phyloP scores from a whole-genome alignment of 352 stramenopile genomes.

The Phytophthora rubi region DNA sequence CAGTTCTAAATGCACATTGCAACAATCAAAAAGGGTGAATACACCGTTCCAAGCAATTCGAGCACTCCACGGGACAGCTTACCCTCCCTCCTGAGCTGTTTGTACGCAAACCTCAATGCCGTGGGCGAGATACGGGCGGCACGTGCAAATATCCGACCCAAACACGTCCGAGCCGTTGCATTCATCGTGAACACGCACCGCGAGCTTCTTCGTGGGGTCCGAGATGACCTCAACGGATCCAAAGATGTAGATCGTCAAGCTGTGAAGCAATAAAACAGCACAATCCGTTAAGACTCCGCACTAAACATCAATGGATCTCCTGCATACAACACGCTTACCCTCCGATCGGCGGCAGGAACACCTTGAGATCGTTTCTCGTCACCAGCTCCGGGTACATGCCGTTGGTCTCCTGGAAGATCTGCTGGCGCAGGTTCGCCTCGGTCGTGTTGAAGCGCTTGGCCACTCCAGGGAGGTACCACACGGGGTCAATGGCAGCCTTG shows the following conservation, averaged over 20 bases:
- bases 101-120: slow-evolving; percentile 99
- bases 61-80: slow-evolving; percentile 9
- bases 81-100: slow-evolving; percentile 97
- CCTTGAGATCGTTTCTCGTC: slow-evolving; percentile 98
- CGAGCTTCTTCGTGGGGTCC: slow-evolving; percentile 97
- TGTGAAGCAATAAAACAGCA: slow-evolving; percentile 24
- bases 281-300: slow-evolving; percentile 8
- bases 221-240: slow-evolving; percentile 96
- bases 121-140: slow-evolving; percentile 98
- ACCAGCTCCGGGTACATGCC: slow-evolving; percentile 99
- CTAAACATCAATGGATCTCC: not conserved
- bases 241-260: slow-evolving; percentile 98
- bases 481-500: slow-evolving; percentile 98
- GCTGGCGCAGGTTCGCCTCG: slow-evolving; percentile 94
- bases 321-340: slow-evolving; percentile 60
- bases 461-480: slow-evolving; percentile 99
- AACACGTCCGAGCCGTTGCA: slow-evolving; percentile 99
- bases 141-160: slow-evolving; percentile 99
- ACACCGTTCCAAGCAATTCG: not conserved
- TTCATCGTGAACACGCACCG: slow-evolving; percentile 98
- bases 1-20: slow-evolving; percentile 57
- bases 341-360: slow-evolving; percentile 99
- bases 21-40: slow-evolving; percentile 6
- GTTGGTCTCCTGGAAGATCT: slow-evolving; percentile 99
- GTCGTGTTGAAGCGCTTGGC: slow-evolving; percentile 98